phyloP scores from a whole-genome alignment of 2,329 filamentous ascomycete genomes.

The Colletotrichum sp. region DNA sequence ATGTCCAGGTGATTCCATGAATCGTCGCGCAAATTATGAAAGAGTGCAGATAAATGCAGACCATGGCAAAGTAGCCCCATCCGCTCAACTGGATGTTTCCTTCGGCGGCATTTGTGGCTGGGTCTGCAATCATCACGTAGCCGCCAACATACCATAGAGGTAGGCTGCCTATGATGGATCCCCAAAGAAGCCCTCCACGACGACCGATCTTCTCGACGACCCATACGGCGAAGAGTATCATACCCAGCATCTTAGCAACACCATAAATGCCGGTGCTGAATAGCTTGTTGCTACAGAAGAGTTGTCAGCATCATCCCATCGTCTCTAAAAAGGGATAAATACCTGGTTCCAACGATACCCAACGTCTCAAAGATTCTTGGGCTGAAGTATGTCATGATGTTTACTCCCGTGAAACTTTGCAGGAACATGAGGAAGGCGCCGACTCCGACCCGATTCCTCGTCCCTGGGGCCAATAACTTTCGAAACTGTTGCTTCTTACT shows the following conservation, averaged over 20 bases:
- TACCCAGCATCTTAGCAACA: constrained; percentile 38
- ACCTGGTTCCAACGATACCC: constrained; percentile 33
- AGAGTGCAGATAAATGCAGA: constrained; percentile 40
- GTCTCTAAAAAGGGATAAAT: not conserved
- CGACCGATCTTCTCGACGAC: constrained; percentile 52
- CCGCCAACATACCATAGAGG: constrained; percentile 41
- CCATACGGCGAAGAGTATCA: constrained; percentile 43
- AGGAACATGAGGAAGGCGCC: constrained; percentile 27
- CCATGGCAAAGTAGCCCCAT: constrained; percentile 49
- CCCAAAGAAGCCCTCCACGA: constrained; percentile 50
- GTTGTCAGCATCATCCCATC: not conserved
- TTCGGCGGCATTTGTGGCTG: constrained; percentile 42
- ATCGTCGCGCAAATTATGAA: constrained; percentile 42
- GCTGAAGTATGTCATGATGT: constrained; percentile 53
- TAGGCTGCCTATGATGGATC: constrained; percentile 40
- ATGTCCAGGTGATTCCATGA: constrained; percentile 48
- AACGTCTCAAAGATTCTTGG: constrained; percentile 39
- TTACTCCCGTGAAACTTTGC: constrained; percentile 45
- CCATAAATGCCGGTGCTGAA: constrained; percentile 46
- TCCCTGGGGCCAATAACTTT: constrained; percentile 20
- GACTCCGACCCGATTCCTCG: not conserved
- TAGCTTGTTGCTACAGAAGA: constrained; percentile 26
- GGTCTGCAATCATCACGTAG: constrained; percentile 37
- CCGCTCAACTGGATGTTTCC: constrained; percentile 46
- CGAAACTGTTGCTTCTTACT: constrained; percentile 27